Base-by-base conservation (phyloP, 805 yeast species). In the Brettanomyces anomalus region DNA sequence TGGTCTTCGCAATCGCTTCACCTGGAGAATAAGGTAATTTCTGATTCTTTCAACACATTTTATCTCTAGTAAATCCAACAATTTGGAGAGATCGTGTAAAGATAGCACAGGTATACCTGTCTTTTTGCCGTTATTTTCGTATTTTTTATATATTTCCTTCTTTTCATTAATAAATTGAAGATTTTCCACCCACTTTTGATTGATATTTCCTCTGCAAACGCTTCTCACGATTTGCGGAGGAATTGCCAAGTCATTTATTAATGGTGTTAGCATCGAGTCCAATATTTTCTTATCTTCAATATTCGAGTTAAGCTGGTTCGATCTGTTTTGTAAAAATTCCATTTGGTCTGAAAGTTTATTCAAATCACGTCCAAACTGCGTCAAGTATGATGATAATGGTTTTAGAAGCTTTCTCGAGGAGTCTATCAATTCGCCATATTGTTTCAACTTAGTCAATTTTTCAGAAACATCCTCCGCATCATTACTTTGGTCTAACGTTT, bases 11-110 rank as follows among this genome's bases (percentile, higher is more conserved):
- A 93, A 61, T n/a, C 60, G 54, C 49, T 85, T 81, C 44, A 93
- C 81, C 48, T 79, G 76, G 5, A 62, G 51, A 2, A 86, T 76
- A 26, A 88, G 62, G 54, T 65, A 81, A 56, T 81, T 83, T 47
- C 94, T 72, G 3, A 85, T 76, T 43, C 95, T 70, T 56, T 89
- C 96, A 2, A 85, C 60, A 1, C 85, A 77, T 52, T 84, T 81
- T 18, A 64, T 56, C 37, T 74, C 73, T 42, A 88, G 60, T n/a
- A 72, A 58, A 1, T 69, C 66, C n/a, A 83, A 71, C 66, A 30
- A 54, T 40, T 48, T 52, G 36, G 35, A 51, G 42, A 64, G 41
- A 20, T 61, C 61, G 1, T 41, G 41, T 36, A 57, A 35, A 32
- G 56, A 52, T 39, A 39, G 48, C 34, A 36, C 44, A 31, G 35